Evolutionary conservation across 1,284 basidiomycete species (phyloP).

Genomic region (Microbotryum scabiosae): DNA sequence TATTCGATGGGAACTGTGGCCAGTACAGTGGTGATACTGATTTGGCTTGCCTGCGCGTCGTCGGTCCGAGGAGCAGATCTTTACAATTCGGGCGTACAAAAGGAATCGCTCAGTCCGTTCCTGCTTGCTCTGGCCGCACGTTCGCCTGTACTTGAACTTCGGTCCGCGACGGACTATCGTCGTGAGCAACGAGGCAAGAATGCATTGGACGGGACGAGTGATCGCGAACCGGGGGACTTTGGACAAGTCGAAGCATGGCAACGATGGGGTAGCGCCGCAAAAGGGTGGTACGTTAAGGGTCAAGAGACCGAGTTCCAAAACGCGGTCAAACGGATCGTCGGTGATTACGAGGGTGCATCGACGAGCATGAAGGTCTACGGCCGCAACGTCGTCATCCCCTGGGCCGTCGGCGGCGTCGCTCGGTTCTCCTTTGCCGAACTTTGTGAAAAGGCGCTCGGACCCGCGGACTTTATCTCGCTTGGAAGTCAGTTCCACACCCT

Average conservation of each 20-base stretch:
- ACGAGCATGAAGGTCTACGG: slow-evolving; percentile 46
- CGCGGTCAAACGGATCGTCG: slow-evolving; percentile 34
- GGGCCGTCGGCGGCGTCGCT: slow-evolving; percentile 43
- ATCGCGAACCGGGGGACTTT: slow-evolving; percentile 9
- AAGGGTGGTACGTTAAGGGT: slow-evolving; percentile 33
- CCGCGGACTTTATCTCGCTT: slow-evolving; percentile 61
- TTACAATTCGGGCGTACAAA: slow-evolving; percentile 60
- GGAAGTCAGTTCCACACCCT: slow-evolving; percentile 47
- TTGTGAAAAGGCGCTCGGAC: slow-evolving; percentile 57
- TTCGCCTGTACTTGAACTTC: slow-evolving; percentile 54
- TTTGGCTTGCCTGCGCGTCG: not conserved
- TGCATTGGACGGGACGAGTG: slow-evolving; percentile 6
- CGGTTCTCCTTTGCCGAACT: slow-evolving; percentile 56
- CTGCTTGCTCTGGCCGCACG: slow-evolving; percentile 55
- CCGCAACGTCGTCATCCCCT: slow-evolving; percentile 48
- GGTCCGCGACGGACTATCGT: slow-evolving; percentile 39
- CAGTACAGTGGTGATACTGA: not conserved
- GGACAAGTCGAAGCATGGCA: slow-evolving; percentile 27
- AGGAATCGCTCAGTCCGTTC: slow-evolving; percentile 52
- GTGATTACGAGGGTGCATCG: slow-evolving; percentile 14
- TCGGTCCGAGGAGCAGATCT: slow-evolving; percentile 47
- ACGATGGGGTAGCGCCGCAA: slow-evolving; percentile 17
- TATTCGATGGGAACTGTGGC: not conserved
- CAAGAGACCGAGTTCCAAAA: slow-evolving; percentile 37
- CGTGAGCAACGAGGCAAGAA: slow-evolving; percentile 18